These are phyloP conservation scores for Begonia masoniana DNA, from an alignment of 306 rosid species.

Conservation along the genomic window DNA sequence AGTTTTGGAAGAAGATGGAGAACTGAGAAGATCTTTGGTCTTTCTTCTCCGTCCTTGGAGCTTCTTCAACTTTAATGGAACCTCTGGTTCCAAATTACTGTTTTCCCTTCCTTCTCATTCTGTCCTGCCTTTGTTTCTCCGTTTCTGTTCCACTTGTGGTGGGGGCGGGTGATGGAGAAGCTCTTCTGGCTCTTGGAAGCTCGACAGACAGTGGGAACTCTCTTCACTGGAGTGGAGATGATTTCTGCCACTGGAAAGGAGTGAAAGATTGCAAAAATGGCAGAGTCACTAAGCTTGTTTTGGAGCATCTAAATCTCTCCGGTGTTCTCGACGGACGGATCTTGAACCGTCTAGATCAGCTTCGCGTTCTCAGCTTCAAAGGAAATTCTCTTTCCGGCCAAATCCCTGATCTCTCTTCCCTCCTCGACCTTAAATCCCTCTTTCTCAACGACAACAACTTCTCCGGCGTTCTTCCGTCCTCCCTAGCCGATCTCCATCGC, in stretches of 20 bases:
- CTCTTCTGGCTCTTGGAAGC: conserved; percentile 49
- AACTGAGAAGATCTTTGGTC: no score
- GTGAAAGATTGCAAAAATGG: conserved; percentile 66
- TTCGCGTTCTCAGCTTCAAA: conserved; percentile 82
- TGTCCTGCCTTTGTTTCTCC: conserved; percentile 9
- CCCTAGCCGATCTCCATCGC: conserved; percentile 58
- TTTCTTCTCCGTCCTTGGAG: no score
- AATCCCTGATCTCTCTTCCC: conserved; percentile 59
- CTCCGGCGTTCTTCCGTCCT: conserved; percentile 59
- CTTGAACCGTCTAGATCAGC: conserved; percentile 64
- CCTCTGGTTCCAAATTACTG: conserved; percentile 10
- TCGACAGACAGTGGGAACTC: conserved; percentile 34
- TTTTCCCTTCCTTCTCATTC: conserved; percentile 2
- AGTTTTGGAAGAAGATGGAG: no score
- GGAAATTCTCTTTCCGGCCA: conserved; percentile 59
- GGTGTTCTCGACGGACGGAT: conserved; percentile 42
- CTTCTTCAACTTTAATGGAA: background rate
- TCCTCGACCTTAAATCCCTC: conserved; percentile 66
- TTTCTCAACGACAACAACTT: conserved; percentile 56
- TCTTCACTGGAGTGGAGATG: conserved; percentile 50
- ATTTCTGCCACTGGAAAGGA: conserved; percentile 63
- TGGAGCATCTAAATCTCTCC: conserved; percentile 53
- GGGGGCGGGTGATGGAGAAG: conserved; percentile 35
- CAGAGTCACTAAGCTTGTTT: conserved; percentile 63
- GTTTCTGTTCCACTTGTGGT: conserved; percentile 6